Evolutionary conservation across 2,329 filamentous ascomycete genomes (phyloP).

Genomic region (Aspergillus texensis): DNA sequence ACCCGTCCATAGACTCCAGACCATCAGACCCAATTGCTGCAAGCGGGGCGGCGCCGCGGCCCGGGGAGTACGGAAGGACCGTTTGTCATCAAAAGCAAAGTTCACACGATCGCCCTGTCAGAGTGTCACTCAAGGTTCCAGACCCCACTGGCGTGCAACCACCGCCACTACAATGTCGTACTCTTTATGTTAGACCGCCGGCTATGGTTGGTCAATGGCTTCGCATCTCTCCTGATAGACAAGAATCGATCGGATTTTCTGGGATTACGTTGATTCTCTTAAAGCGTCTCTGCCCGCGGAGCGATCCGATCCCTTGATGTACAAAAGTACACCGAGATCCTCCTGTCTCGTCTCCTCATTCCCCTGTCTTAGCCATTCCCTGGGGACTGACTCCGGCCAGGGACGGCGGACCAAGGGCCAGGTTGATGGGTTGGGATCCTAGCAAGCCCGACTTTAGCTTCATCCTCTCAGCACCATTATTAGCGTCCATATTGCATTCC

Average conservation of each 20-base stretch:
- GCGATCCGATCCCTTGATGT: not conserved
- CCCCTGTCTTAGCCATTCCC: constrained; percentile 5
- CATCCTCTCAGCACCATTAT: not conserved
- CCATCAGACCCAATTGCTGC: constrained; percentile 1
- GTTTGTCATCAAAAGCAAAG: constrained; percentile 22
- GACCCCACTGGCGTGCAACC: constrained; percentile 12
- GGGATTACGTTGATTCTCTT: constrained; percentile 11
- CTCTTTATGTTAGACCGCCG: constrained; percentile 9
- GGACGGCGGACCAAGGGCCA: constrained; percentile 17
- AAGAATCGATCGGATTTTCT: constrained; percentile 18
- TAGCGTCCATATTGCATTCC: too few relatives aligned
- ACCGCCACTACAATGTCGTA: not conserved
- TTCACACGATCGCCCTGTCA: constrained; percentile 21
- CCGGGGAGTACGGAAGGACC: constrained; percentile 24
- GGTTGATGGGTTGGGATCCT: constrained; percentile 22
- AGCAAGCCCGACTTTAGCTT: constrained; percentile 7
- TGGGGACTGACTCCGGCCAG: constrained; percentile 3
- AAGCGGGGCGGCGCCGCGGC: constrained; percentile 13
- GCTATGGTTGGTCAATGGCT: constrained; percentile 17
- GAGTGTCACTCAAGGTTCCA: constrained; percentile 12
- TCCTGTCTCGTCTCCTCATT: not conserved
- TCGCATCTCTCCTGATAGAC: constrained; percentile 6
- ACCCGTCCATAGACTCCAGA: constrained; percentile 1
- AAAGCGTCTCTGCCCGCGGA: constrained; percentile 3
- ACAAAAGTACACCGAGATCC: constrained; percentile 9